A percentile compares a stretch with the other conserved stretches of the same genome.
Evolutionary conservation across 2,329 filamentous ascomycete species (phyloP).

Genomic region (Byssothecium circinans): DNA sequence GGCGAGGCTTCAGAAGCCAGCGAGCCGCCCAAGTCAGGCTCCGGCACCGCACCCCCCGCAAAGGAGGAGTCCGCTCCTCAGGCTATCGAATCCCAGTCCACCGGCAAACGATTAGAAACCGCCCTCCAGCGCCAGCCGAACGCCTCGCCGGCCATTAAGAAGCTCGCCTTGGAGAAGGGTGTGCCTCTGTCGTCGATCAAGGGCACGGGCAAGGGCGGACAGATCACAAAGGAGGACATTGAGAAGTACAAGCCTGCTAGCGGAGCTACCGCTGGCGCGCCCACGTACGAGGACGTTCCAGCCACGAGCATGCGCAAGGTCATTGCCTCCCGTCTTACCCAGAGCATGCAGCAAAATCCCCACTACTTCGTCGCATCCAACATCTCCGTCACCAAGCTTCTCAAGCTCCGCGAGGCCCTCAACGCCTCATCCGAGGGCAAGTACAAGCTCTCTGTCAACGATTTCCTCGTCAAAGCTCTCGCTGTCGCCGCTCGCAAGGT

Average conservation of each 20-base stretch:
- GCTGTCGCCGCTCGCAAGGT: conserved; percentile 89
- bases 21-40: conserved; percentile 60
- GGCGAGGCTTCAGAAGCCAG: conserved; percentile 60
- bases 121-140: conserved; percentile 80
- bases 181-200: conserved; percentile 77
- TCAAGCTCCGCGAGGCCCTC: conserved; percentile 92
- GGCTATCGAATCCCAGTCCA: conserved; percentile 70
- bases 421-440: conserved; percentile 86
- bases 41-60: conserved; percentile 60
- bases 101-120: conserved; percentile 77
- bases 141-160: conserved; percentile 72
- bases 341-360: conserved; percentile 91
- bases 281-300: conserved; percentile 80
- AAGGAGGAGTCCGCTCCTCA: conserved; percentile 55
- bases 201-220: conserved; percentile 81
- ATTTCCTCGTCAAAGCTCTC: conserved; percentile 98
- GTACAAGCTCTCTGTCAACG: conserved; percentile 99
- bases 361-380: conserved; percentile 96
- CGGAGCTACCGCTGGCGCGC: conserved; percentile 54
- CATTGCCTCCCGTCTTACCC: conserved; percentile 85
- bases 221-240: conserved; percentile 89
- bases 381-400: conserved; percentile 89
- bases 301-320: conserved; percentile 96
- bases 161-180: conserved; percentile 81
- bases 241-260: conserved; percentile 74